Percentiles rank a stretch among this genome's conserved stretches.
These are phyloP conservation scores for Penicillium pulvis DNA, from an alignment of 495 filamentous ascomycete species.

Conservation along the genomic window DNA sequence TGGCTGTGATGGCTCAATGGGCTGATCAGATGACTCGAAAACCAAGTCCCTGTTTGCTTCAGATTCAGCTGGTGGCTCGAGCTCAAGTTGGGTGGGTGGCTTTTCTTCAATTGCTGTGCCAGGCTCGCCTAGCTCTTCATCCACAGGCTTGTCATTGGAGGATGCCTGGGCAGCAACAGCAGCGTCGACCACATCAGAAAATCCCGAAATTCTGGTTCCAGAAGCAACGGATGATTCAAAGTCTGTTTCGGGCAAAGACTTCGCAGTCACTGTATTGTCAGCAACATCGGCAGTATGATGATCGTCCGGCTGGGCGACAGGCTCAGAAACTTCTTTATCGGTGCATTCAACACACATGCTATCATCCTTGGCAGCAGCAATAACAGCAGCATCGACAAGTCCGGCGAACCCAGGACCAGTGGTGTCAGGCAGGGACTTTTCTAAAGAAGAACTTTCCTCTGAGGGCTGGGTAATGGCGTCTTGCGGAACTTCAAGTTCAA, in stretches of 20 bases:
- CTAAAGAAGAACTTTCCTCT: conserved; percentile 26
- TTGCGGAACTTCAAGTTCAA: conserved; percentile 9
- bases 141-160: background rate
- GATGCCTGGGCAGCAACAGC: conserved; percentile 22
- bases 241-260: background rate
- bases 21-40: conserved; percentile 14
- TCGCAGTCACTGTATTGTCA: background rate
- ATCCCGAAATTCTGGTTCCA: conserved; percentile 10
- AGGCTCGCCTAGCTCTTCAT: conserved; percentile 17
- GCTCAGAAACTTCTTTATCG: conserved; percentile 2
- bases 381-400: conserved; percentile 33
- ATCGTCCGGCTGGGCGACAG: background rate
- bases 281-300: background rate
- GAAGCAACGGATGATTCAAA: background rate
- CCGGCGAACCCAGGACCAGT: conserved; percentile 24
- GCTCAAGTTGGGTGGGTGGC: conserved; percentile 1
- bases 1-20: conserved; percentile 8
- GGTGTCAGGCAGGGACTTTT: conserved; percentile 5
- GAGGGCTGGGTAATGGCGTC: conserved; percentile 1
- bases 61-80: background rate
- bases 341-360: conserved; percentile 5
- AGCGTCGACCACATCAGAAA: conserved; percentile 31
- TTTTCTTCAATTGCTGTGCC: conserved; percentile 22
- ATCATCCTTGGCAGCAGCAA: conserved; percentile 22
- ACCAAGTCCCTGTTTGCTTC: conserved; percentile 14